Conservation (phyloP, 345 rosid species). For the Dipteronia dyeriana region DNA sequence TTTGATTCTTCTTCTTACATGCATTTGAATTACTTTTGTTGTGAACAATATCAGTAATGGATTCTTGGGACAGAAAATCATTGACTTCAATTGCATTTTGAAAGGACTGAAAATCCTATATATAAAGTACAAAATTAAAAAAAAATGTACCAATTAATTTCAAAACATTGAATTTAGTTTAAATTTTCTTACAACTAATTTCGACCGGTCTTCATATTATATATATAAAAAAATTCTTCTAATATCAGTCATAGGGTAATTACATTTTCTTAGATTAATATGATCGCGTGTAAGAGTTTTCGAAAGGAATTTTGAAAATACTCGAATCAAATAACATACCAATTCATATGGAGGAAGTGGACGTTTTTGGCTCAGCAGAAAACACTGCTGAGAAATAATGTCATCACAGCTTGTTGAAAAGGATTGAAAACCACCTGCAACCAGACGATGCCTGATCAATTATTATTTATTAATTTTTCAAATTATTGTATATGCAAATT, state of each 20-base stretch:
- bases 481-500: background rate
- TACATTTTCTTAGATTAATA: too few species aligned
- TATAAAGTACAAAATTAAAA: too few species aligned
- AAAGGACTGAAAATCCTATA: constrained; percentile 19
- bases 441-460: background rate
- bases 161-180: too few species aligned
- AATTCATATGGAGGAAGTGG: constrained; percentile 24
- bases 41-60: background rate
- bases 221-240: too few species aligned
- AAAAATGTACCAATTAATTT: too few species aligned
- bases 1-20: constrained; percentile 36
- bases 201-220: too few species aligned
- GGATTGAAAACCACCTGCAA: constrained; percentile 35
- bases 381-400: constrained; percentile 24
- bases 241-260: too few species aligned
- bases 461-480: background rate
- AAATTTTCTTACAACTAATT: too few species aligned
- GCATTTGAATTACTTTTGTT: constrained; percentile 2
- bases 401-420: constrained; percentile 17
- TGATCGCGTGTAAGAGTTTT: background rate
- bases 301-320: background rate
- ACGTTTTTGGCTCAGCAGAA: constrained; percentile 10
- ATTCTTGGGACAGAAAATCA: constrained; percentile 7
- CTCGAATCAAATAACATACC: constrained; percentile 8
- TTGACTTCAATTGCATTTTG: constrained; percentile 17